A percentile compares a stretch with the other conserved stretches of the same genome.
These are phyloP conservation scores for Cyberlindnera petersonii DNA, from an alignment of 805 yeast genomes.

Conservation along the genomic window DNA sequence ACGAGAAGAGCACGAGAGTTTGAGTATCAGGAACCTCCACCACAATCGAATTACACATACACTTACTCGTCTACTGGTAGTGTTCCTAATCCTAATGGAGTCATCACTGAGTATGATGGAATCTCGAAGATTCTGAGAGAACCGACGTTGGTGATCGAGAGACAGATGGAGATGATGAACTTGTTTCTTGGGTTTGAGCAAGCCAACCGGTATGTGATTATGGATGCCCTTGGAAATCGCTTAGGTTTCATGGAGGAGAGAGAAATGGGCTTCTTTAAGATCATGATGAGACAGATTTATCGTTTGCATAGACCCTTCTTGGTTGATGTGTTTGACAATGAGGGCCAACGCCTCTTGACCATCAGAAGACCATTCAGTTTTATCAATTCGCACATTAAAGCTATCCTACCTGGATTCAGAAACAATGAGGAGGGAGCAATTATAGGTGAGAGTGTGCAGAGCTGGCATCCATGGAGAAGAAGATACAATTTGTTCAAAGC, in stretches of 20 bases:
- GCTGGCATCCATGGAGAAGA: slow-evolving; percentile 95
- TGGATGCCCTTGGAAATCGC: slow-evolving; percentile 68
- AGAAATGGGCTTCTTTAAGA: slow-evolving; percentile 52
- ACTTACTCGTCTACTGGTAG: slow-evolving; percentile 25
- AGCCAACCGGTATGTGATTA: slow-evolving; percentile 71
- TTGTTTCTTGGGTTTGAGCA: slow-evolving; percentile 88
- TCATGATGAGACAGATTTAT: slow-evolving; percentile 78
- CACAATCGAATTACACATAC: slow-evolving; percentile 1
- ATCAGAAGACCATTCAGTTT: slow-evolving; percentile 81
- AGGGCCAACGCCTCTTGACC: slow-evolving; percentile 57
- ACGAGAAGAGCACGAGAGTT: slow-evolving; percentile 5
- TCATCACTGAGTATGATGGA: slow-evolving; percentile 50
- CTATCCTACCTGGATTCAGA: slow-evolving; percentile 53
- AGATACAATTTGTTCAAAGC: slow-evolving; percentile 72
- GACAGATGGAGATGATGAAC: slow-evolving; percentile 87
- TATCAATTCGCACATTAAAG: slow-evolving; percentile 84
- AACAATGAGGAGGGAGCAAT: slow-evolving; percentile 42
- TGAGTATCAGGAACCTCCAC: slow-evolving; percentile 6
- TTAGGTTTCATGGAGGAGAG: slow-evolving; percentile 82
- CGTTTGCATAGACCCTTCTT: slow-evolving; percentile 83
- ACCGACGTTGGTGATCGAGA: slow-evolving; percentile 82
- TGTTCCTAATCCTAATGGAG: slow-evolving; percentile 36
- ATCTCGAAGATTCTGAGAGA: slow-evolving; percentile 60
- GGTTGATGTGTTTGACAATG: slow-evolving; percentile 64
- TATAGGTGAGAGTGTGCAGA: slow-evolving; percentile 85